phyloP scores from a whole-genome alignment of 2,329 filamentous ascomycete genomes.

The Alternaria postmessia region DNA sequence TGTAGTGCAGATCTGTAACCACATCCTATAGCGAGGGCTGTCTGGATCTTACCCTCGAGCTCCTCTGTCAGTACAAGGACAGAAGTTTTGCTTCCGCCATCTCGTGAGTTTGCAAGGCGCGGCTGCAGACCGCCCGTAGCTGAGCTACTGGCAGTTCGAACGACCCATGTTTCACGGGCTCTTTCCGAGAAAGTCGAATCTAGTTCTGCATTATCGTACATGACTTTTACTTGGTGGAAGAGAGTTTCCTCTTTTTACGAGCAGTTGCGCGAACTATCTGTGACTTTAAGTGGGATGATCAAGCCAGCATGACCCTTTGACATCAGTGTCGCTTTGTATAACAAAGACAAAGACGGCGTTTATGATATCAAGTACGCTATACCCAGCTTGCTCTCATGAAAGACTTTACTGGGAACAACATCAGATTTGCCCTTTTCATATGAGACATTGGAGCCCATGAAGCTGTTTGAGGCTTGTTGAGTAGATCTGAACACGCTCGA shows the following conservation, averaged over 20 bases:
- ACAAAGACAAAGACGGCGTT: neutral
- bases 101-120: neutral
- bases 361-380: neutral
- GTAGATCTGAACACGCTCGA: neutral
- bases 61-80: neutral
- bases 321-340: neutral
- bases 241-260: neutral
- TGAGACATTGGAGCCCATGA: too few relatives aligned
- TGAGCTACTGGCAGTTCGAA: neutral
- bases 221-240: neutral
- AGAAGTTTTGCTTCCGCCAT: neutral
- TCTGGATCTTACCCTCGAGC: neutral
- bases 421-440: neutral
- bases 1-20: neutral
- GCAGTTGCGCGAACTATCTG: neutral
- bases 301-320: neutral
- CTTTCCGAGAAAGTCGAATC: neutral
- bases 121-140: neutral
- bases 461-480: neutral
- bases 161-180: neutral
- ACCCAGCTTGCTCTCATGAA: neutral
- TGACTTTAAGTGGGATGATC: neutral
- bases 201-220: neutral
- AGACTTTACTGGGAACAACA: neutral
- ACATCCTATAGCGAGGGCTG: neutral